Percentiles rank a stretch among this genome's conserved stretches.
Conservation (phyloP, 805 yeast species). For the Nakazawaea wickerhamii region DNA sequence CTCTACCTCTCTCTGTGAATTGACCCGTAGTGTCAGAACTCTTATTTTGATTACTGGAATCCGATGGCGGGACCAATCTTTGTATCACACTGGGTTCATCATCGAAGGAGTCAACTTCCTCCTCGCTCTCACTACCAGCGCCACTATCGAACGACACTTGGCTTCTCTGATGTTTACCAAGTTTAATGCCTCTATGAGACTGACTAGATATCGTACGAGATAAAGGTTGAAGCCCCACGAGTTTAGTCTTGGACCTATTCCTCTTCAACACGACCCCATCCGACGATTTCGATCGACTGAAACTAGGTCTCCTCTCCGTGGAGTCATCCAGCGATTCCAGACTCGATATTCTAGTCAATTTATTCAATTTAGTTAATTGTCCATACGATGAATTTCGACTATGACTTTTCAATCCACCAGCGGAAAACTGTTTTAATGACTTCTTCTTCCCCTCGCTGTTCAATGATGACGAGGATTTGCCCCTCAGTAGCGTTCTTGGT, state of each 20-base stretch:
- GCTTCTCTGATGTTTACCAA: neutral
- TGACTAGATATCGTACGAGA: slow-evolving; percentile 20
- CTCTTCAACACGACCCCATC: slow-evolving; percentile 24
- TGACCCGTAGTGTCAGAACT: too few relatives aligned
- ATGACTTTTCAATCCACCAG: slow-evolving; percentile 24
- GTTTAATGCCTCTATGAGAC: slow-evolving; percentile 1
- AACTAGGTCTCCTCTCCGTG: slow-evolving; percentile 18
- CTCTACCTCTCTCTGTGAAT: neutral
- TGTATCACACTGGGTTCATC: slow-evolving; percentile 27
- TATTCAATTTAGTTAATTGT: slow-evolving; percentile 24
- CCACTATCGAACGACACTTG: slow-evolving; percentile 14
- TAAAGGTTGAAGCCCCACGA: slow-evolving; percentile 21
- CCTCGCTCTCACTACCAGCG: slow-evolving; percentile 25
- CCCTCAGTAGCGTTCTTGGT: slow-evolving; percentile 15
- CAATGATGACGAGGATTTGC: slow-evolving; percentile 23
- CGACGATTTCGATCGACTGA: slow-evolving; percentile 28
- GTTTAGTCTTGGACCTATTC: slow-evolving; percentile 8
- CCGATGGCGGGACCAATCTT: too few relatives aligned
- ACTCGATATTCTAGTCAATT: slow-evolving; percentile 26
- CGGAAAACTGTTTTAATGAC: slow-evolving; percentile 27
- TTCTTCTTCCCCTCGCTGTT: slow-evolving; percentile 25
- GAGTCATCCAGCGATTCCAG: slow-evolving; percentile 20
- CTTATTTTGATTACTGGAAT: neutral
- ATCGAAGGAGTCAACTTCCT: slow-evolving; percentile 37
- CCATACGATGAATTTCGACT: slow-evolving; percentile 29